A percentile compares a stretch with the other conserved stretches of the same genome.
Conservation (phyloP, 495 filamentous ascomycete species). For the Recurvomyces mirabilis region DNA sequence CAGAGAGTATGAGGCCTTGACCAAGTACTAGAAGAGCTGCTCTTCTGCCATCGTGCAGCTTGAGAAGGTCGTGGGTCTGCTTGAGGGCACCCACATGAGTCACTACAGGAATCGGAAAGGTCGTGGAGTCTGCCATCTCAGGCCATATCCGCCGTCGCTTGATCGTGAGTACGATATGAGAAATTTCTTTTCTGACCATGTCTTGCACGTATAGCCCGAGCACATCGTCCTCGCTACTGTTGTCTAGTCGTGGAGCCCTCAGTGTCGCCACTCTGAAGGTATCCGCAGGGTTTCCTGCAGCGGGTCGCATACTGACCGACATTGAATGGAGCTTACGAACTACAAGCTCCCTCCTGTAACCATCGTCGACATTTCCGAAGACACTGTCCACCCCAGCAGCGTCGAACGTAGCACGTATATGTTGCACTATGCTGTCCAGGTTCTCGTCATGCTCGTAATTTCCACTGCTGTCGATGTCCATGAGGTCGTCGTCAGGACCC, state of each 20-base stretch:
- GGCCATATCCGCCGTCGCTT: constrained; percentile 13
- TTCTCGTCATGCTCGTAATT: constrained; percentile 9
- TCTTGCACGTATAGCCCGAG: constrained; percentile 18
- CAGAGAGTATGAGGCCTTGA: background rate
- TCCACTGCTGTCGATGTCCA: constrained; percentile 13
- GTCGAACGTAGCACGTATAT: constrained; percentile 16
- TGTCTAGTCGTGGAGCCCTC: background rate
- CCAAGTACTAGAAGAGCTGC: background rate
- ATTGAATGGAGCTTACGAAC: constrained; percentile 18
- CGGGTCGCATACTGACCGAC: background rate
- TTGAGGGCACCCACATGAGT: background rate
- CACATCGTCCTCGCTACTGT: background rate
- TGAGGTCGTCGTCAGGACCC: constrained; percentile 15
- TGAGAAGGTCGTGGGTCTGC: background rate
- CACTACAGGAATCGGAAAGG: constrained; percentile 8
- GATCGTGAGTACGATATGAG: constrained; percentile 2
- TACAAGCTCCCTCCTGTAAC: constrained; percentile 12
- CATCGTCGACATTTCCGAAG: constrained; percentile 8
- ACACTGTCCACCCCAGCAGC: constrained; percentile 18
- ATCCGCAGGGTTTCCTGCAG: background rate
- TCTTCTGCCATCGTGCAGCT: background rate
- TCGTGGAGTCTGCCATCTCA: background rate
- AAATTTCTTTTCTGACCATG: constrained; percentile 1
- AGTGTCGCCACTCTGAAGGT: constrained; percentile 7
- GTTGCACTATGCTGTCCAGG: constrained; percentile 9